Evolutionary conservation across 805 yeast species (phyloP), one percentile per base, ranked within the genome.

Genomic region (Candida vartiovaarae): DNA sequence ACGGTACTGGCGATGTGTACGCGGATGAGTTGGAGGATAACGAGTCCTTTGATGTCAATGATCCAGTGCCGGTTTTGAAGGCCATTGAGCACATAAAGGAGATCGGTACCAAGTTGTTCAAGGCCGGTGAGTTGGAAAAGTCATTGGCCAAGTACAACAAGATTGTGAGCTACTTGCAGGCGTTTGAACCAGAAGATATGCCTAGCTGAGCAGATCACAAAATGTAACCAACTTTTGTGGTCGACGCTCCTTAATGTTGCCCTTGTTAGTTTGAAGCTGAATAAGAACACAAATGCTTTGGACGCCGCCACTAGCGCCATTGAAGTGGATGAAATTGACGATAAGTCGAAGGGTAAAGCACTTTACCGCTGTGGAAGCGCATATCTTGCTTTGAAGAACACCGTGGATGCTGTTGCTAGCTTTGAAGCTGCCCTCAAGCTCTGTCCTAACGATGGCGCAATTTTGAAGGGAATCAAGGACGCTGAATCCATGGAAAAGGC

Each of bases 351-450:
- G 60, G 87, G 95, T 15, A 90, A 90, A 68, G 97, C 96, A 0
- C 67, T 77, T 36, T 90, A 81, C 69, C 81, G 98, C 62, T 80
- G 91, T 62, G 96, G 95, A 32, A 67, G 75, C 57, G 96, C 93
- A 2, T 74, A 79, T 55, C 63, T 77, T 47, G 64, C 74, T 7
- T 66, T 72, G 24, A 82, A 82, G 57, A 81, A 85, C 57, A 82
- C 79, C 42, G 91, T 82, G 29, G 74, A 70, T 45, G 95, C 96
- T 0, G 66, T 82, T 40, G 64, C 61, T 9, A 83, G 82, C 48
- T 73, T 89, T 45, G 76, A 79, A 51, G 68, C 71, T 47, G 96
- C 97, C 0, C 63, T 77, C 26, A 64, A 70, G 44, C 63, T 75
- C 34, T 75, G 82, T 31, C 95, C 93, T 31, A 66, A 68, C 24